Base-by-base conservation (phyloP, 2,329 filamentous ascomycete species). In the Clonostachys rosea region DNA sequence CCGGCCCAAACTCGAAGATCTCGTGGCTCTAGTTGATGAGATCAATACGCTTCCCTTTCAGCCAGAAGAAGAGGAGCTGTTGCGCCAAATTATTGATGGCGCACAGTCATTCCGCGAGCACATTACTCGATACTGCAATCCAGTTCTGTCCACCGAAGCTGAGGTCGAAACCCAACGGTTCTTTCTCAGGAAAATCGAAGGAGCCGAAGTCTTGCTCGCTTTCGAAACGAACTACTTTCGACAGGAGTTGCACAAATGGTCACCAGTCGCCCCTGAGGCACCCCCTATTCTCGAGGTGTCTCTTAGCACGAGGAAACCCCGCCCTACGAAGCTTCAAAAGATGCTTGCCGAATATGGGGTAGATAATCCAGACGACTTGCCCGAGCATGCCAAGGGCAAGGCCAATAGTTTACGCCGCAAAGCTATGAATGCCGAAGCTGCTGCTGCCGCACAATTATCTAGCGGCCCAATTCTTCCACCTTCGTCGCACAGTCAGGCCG, bases 221-320 rank as follows among this genome's bases (percentile, higher is more conserved):
- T 87, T 86, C 48, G 94, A 99, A 69, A 96, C 92, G n/a, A 99
- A 99, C 62, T 96, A 95, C 66, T 92, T 99, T 71, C 85, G 92
- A 20, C 91, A 96, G 62, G 91, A 96, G 61, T 76, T 99, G 48
- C 94, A 99, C 68, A 95, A 90, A 62, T 96, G 89, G 87, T 90
- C 86, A 37, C 91, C 91, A 4, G 89, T 97, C 24, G 91, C 94
- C 2, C 87, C 90, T 0, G 79, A 89, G 13, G 76, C 94, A 12
- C 94, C 94, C 5, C 91, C 91, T 18, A 84, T 95, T 36, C 76
- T 96, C 10, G 87, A 96, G 51, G 81, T 86, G 14, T 97, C 92
- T 1, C 80, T 91, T 52, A 96, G 91, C 44, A 99, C 94, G 5
- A 82, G 94, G 49, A 99, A 99, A 67, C 94, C 94, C 39, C 84